phyloP scores from a whole-genome alignment of 1,284 basidiomycete species.

The Marasmius oreades region DNA sequence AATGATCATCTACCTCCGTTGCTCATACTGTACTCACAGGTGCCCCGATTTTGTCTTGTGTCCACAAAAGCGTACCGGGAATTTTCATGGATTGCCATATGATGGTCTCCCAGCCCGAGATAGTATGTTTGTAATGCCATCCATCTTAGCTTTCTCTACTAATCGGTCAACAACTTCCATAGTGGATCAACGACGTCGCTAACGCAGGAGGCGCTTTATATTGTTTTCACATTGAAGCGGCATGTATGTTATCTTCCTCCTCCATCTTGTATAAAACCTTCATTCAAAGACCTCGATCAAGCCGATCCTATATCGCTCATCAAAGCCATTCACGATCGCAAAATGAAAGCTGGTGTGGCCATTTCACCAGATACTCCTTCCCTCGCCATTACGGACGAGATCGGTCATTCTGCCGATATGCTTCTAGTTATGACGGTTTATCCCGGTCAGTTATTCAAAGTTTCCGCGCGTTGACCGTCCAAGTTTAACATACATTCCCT shows the following conservation, averaged over 20 bases:
- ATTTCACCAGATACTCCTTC: constrained; percentile 93
- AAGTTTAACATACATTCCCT: constrained; percentile 4
- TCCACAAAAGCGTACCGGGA: constrained; percentile 86
- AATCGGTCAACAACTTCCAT: constrained; percentile 3
- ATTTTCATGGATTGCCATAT: constrained; percentile 99
- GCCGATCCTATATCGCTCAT: constrained; percentile 77
- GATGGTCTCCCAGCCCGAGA: constrained; percentile 97
- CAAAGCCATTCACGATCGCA: constrained; percentile 65
- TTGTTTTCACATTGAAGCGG: constrained; percentile 98
- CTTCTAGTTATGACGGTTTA: constrained; percentile 97
- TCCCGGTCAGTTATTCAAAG: constrained; percentile 60
- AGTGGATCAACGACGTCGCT: constrained; percentile 98
- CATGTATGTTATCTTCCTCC: constrained; percentile 51
- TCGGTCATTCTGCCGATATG: constrained; percentile 84
- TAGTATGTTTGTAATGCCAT: constrained; percentile 43
- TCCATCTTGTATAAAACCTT: constrained; percentile 2
- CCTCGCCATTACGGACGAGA: constrained; percentile 77
- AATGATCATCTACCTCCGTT: not conserved
- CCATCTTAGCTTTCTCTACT: not conserved
- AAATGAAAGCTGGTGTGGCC: constrained; percentile 91
- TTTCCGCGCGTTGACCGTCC: no score
- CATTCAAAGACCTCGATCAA: constrained; percentile 26
- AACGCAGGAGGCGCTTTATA: constrained; percentile 94
- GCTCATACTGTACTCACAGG: constrained; percentile 44
- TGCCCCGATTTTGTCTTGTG: constrained; percentile 84